Evolutionary conservation across 2,329 filamentous ascomycete species (phyloP).

Genomic region (Colletotrichum kahawae): DNA sequence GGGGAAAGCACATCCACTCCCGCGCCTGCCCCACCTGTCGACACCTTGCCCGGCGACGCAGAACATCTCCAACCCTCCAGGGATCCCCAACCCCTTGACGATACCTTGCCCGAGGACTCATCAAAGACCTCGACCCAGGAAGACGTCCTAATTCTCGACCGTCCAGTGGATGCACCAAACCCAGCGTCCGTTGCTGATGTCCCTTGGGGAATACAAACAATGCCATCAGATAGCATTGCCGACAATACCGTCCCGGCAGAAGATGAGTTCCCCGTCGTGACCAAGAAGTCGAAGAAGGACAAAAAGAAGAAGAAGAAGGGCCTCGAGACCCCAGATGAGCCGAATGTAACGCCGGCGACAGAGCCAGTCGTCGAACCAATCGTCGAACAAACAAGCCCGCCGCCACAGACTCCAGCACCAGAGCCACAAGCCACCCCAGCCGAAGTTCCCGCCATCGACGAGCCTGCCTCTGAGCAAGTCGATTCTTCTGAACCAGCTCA

Average conservation of each 20-base stretch:
- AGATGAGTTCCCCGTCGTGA: constrained; percentile 23
- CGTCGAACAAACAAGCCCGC: not conserved
- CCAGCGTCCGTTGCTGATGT: not conserved
- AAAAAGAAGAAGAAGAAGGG: constrained; percentile 25
- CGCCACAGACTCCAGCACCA: not conserved
- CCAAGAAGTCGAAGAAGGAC: constrained; percentile 31
- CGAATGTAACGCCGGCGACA: not conserved
- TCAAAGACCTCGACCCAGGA: not conserved
- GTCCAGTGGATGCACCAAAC: not conserved
- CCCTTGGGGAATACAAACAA: not conserved
- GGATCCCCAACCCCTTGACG: not conserved
- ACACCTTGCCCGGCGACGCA: not conserved
- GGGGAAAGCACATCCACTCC: not conserved
- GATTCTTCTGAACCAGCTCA: not conserved
- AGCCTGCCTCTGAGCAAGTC: not conserved
- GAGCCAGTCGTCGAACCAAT: not conserved
- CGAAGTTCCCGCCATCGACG: not conserved
- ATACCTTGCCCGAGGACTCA: not conserved
- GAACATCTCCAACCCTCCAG: not conserved
- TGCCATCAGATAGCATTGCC: constrained; percentile 7
- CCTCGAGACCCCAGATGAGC: constrained; percentile 21
- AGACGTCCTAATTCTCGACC: not conserved
- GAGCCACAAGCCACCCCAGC: not conserved
- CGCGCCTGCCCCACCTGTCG: not conserved
- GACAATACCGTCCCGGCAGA: constrained; percentile 21